Evolutionary conservation across 495 filamentous ascomycete species (phyloP), one percentile per base, ranked within the genome.

Genomic region (Glonium stellatum): DNA sequence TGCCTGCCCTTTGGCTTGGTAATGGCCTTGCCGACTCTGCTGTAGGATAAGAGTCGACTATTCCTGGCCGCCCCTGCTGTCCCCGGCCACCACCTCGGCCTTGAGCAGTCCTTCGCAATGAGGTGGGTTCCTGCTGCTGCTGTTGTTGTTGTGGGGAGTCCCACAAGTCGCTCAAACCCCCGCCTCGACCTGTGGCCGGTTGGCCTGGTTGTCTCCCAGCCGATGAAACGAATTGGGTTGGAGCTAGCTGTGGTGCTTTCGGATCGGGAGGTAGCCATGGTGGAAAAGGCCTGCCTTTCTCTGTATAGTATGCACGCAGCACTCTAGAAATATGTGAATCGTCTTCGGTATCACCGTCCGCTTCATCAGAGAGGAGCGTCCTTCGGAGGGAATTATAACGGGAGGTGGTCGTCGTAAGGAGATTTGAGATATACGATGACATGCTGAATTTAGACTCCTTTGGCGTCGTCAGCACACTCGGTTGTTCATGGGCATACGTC

Each of bases 311-410:
- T 58, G 84, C 87, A 54, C 93, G 87, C n/a, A 98, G 84, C 13
- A 95, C 92, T 69, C 92, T 87, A 75, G 89, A 92, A 69, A 98
- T 85, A 75, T 96, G 90, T 0, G 90, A 92, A 77, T 93, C 87
- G 75, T 96, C 91, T 75, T 95, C 90, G 58, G 90, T 93, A 68
- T 97, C 92, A 62, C 88, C 88, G 75, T 96, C 92, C 58, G 84
- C 80, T 71, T 95, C 92, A 67, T 84, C 80, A 57, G 80, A 75
- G 57, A 91, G 85, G 71, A 93, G 85, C 34, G 84, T 85, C 37
- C 86, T 84, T 59, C 89, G 88, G 62, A 96, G 81, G 64, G 86
- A 86, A 71, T 81, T 87, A 72, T 95, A 89, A 62, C 86, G 83
- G 36, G 85, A 85, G 56, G 89, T 87, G 11, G 90, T 86, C 60